A percentile compares a stretch with the other conserved stretches of the same genome.
These are phyloP conservation scores for Clonostachys rosea DNA, from an alignment of 2,329 filamentous ascomycete species.

Conservation along the genomic window DNA sequence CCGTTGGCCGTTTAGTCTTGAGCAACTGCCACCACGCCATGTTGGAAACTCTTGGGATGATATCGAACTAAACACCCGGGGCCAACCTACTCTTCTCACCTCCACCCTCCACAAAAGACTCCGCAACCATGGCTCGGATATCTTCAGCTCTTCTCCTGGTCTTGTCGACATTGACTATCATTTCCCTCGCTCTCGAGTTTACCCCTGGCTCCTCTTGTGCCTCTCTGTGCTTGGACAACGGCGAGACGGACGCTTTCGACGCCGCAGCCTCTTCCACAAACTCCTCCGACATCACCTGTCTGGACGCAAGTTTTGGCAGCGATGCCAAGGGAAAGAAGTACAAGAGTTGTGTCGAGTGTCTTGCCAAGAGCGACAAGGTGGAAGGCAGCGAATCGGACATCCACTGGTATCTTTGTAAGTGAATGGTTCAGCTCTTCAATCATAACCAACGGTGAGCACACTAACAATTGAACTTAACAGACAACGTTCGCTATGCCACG, in stretches of 20 bases:
- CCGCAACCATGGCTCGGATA: background rate
- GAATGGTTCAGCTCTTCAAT: background rate
- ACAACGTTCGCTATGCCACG: constrained; percentile 44
- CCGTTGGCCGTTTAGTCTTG: no score
- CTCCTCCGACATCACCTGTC: constrained; percentile 40
- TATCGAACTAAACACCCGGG: no score
- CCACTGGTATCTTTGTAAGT: constrained; percentile 43
- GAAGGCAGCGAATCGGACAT: constrained; percentile 33
- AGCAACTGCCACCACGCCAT: no score
- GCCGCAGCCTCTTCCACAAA: constrained; percentile 32
- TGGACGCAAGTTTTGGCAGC: constrained; percentile 30
- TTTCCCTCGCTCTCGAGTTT: constrained; percentile 30
- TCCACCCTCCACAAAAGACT: no score
- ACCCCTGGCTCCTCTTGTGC: constrained; percentile 47
- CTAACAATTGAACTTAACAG: constrained; percentile 15
- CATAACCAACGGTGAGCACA: background rate
- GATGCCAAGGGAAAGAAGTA: constrained; percentile 35
- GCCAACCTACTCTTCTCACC: no score
- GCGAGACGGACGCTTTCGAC: constrained; percentile 21
- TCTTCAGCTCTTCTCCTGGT: background rate
- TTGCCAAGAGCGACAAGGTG: constrained; percentile 36
- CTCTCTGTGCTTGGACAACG: constrained; percentile 35
- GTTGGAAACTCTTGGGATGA: no score
- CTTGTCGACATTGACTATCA: background rate
- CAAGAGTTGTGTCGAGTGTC: constrained; percentile 38